A percentile compares a stretch with the other conserved stretches of the same genome.
Evolutionary conservation across 306 rosid species (phyloP).

Genomic region (Cotoneaster glaucophyllus): DNA sequence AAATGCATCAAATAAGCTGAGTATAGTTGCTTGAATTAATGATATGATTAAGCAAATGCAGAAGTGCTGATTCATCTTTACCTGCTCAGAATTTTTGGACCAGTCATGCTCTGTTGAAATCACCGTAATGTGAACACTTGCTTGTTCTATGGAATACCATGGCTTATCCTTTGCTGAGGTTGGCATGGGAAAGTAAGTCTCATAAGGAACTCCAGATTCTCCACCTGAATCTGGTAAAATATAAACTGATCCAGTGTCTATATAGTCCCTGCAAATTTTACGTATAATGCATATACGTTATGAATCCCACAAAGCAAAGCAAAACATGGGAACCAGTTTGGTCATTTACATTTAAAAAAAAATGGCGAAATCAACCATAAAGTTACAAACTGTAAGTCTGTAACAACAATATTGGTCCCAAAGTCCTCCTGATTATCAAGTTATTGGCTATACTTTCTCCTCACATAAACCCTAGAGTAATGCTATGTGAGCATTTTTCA

Average conservation of each 20-base stretch:
- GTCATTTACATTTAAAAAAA: too few relatives aligned
- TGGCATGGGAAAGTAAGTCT: conserved; percentile 86
- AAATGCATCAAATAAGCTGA: background rate
- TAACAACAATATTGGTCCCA: too few relatives aligned
- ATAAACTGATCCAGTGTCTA: conserved; percentile 53
- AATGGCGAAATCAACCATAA: too few relatives aligned
- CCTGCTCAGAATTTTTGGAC: conserved; percentile 62
- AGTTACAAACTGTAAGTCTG: too few relatives aligned
- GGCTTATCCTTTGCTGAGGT: conserved; percentile 65
- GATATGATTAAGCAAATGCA: background rate
- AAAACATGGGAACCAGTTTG: too few relatives aligned
- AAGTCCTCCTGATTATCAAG: too few relatives aligned
- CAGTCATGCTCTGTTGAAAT: conserved; percentile 87
- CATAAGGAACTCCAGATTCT: conserved; percentile 90
- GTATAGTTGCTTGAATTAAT: background rate
- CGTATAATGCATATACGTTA: too few relatives aligned
- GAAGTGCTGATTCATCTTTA: conserved; percentile 7
- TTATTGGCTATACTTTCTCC: too few relatives aligned
- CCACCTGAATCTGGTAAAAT: conserved; percentile 74
- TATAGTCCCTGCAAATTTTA: conserved; percentile 48
- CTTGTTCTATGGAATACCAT: conserved; percentile 88
- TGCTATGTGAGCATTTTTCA: too few relatives aligned
- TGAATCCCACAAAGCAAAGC: too few relatives aligned
- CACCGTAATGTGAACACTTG: conserved; percentile 64
- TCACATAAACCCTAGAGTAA: too few relatives aligned